Evolutionary conservation across 2,329 filamentous ascomycete genomes (phyloP), one percentile per base, ranked within the genome.

Genomic region (Xylogone sp.): DNA sequence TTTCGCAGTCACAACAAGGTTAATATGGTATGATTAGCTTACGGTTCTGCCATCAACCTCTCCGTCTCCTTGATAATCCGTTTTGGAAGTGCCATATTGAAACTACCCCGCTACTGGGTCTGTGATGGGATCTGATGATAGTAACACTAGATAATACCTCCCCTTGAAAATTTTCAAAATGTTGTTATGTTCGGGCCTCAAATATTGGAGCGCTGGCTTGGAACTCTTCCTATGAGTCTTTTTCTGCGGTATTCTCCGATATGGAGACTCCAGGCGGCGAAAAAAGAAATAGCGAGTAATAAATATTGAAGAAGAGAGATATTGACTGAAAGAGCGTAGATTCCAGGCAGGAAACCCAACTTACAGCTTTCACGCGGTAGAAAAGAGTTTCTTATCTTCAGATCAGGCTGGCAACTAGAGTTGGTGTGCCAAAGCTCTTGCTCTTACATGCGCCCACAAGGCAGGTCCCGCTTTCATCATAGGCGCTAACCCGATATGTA

Each of bases 31-130:
- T 6, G n/a, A 39, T 39, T 39, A 43, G 68, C 89, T 72, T 81
- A 96, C 90, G 94, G 94, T 74, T 99, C 94, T 57, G 90, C 89
- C 83, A 96, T 92, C 62, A 99, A 82, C 67, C 94, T 86, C 75
- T 99, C 93, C 19, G 94, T 99, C 82, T 99, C 95, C 75, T 99
- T 99, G 67, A 97, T 82, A 67, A 99, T 99, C 68, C 94, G 82
- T 79, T 99, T 99, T 27, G 94, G 93, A 59, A 99, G 78, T 57
- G 90, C 85, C 89, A 78, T 79, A 22, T 48, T 58, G 48, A 21
- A 39, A 39, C n/a, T 39, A 39, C 34, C 34, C 34, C 34, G 34
- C 34, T 39, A 13, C n/a, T 5, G n/a, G 34, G 19, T 44, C 8
- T 31, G 24, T 29, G n/a, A 27, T 16, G n/a, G 5, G 10, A 5